Evolutionary conservation across 208 protist genomes (phyloP), one percentile per base, ranked within the genome.

Genomic region (Trypanosoma mega): DNA sequence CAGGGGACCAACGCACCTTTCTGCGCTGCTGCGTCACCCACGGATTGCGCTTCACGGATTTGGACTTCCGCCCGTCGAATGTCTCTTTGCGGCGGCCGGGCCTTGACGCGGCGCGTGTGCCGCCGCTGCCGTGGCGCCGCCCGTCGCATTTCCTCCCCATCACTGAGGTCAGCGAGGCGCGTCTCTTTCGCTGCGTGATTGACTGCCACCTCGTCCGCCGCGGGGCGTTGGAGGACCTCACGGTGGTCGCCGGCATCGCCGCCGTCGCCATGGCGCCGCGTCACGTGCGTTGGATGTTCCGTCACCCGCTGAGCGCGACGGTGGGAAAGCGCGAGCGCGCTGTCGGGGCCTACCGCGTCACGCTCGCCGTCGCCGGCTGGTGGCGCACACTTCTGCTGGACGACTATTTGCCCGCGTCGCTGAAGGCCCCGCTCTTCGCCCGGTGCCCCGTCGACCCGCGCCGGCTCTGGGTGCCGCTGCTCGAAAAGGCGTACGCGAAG

Each of bases 401-500:
- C n/a, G n/a, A n/a, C n/a, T n/a, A n/a, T n/a, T n/a, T n/a, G n/a
- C n/a, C n/a, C n/a, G n/a, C n/a, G n/a, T n/a, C n/a, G n/a, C n/a
- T n/a, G n/a, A n/a, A n/a, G n/a, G n/a, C n/a, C n/a, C n/a, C n/a
- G n/a, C n/a, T n/a, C n/a, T n/a, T n/a, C n/a, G n/a, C n/a, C n/a
- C 7, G 59, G 54, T 34, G 67, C 26, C 20, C 18, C 6, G 65
- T 26, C 9, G 57, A 70, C 12, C 61, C 37, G 23, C n/a, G 63
- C 55, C 61, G 78, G 47, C 21, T 79, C 3, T 76, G 70, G 70
- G 36, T 63, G 12, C 31, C 63, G 2, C 55, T 76, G 8, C 11
- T 76, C 2, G 67, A 76, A 36, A 76, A 76, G 54, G 69, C 69
- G 29, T 76, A 76, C 46, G 72, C 72, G 23, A 76, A 76, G 47